Conservation (phyloP, 129 eudicot species). For the Escallonia rubra region DNA sequence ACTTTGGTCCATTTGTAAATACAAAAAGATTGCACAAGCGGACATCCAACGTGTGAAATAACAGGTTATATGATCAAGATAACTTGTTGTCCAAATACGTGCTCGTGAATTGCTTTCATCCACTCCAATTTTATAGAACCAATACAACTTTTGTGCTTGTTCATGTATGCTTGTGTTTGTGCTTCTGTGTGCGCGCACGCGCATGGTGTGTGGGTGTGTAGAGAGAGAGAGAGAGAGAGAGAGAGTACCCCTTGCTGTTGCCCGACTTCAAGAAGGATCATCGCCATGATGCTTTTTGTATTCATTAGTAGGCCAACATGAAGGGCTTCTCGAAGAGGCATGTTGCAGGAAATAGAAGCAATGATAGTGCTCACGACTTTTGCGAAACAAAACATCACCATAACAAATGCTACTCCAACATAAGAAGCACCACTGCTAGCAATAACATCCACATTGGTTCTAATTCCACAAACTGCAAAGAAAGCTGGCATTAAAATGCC, state of each 20-base stretch:
- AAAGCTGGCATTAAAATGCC: slow-evolving; percentile 48
- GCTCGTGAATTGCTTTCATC: too few relatives aligned
- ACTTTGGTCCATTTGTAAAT: too few relatives aligned
- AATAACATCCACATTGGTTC: slow-evolving; percentile 23
- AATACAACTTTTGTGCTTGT: too few relatives aligned
- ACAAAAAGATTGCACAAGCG: too few relatives aligned
- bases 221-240: background rate
- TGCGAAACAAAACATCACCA: background rate
- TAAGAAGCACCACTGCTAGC: background rate
- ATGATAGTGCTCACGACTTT: slow-evolving; percentile 22
- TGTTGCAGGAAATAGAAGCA: slow-evolving; percentile 11
- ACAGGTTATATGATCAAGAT: too few relatives aligned
- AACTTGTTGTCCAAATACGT: too few relatives aligned
- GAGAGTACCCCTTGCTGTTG: slow-evolving; percentile 33
- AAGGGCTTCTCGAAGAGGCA: slow-evolving; percentile 21
- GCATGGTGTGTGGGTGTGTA: too few relatives aligned
- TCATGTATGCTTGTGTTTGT: too few relatives aligned
- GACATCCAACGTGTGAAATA: too few relatives aligned
- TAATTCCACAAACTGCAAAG: slow-evolving; percentile 36
- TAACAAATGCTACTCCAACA: background rate
- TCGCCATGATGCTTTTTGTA: slow-evolving; percentile 40
- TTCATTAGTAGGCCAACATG: slow-evolving; percentile 34
- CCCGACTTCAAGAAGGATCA: slow-evolving; percentile 42
- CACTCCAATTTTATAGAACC: too few relatives aligned
- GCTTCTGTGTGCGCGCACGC: too few relatives aligned